Percentiles rank a stretch among this genome's conserved stretches.
Evolutionary conservation across 495 filamentous ascomycete genomes (phyloP).

Genomic region (Astrothelium subdiscretum): DNA sequence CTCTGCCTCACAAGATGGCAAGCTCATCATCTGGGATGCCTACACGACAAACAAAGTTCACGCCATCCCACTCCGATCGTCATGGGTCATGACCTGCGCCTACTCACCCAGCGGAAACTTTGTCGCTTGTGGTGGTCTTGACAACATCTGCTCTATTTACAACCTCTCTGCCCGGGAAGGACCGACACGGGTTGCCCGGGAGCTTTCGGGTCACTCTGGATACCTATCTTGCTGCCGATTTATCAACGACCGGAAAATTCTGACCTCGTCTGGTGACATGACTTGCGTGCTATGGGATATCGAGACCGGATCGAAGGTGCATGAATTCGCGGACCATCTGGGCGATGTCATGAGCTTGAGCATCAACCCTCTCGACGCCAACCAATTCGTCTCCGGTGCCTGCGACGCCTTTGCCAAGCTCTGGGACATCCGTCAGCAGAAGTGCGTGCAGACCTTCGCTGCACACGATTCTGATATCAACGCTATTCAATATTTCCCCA

Average conservation of each 20-base stretch:
- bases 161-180: conserved; percentile 94
- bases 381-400: conserved; percentile 95
- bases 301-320: conserved; percentile 91
- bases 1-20: conserved; percentile 96
- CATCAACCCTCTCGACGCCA: conserved; percentile 98
- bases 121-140: conserved; percentile 93
- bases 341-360: conserved; percentile 99
- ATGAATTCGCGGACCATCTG: conserved; percentile 95
- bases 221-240: conserved; percentile 98
- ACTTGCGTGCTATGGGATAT: conserved; percentile 99
- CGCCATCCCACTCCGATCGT: conserved; percentile 94
- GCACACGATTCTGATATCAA: conserved; percentile 99
- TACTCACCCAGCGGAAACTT: conserved; percentile 98
- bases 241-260: conserved; percentile 94
- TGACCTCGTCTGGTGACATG: conserved; percentile 98
- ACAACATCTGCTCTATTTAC: conserved; percentile 99
- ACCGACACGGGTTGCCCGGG: conserved; percentile 88
- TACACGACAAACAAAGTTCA: conserved; percentile 99
- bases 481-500: conserved; percentile 98
- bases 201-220: conserved; percentile 92
- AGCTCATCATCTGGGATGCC: conserved; percentile 99
- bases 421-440: conserved; percentile 97
- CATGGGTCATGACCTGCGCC: conserved; percentile 99
- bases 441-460: conserved; percentile 96
- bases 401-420: conserved; percentile 98